These are phyloP conservation scores for Lentinula detonsa DNA, from an alignment of 768 basidiomycete genomes.

Conservation along the genomic window DNA sequence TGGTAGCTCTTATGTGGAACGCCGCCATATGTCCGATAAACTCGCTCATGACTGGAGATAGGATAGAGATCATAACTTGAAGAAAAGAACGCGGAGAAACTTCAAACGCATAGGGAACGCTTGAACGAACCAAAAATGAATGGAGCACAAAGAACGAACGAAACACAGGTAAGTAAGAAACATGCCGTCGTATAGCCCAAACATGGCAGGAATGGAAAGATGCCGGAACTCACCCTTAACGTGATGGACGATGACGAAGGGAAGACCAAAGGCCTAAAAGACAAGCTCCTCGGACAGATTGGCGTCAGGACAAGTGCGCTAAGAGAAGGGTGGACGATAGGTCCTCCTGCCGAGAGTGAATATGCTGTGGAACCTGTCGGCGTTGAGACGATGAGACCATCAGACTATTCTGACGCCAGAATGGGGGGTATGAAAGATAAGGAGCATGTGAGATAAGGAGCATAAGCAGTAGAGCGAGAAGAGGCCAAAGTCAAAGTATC, in stretches of 20 bases:
- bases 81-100: neutral
- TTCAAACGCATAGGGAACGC: neutral
- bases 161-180: neutral
- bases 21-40: neutral
- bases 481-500: neutral
- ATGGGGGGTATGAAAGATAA: neutral
- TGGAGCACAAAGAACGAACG: neutral
- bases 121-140: neutral
- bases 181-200: neutral
- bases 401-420: conserved; percentile 51
- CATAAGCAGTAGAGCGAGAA: too few species aligned
- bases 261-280: conserved; percentile 88
- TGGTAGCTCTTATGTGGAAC: too few species aligned
- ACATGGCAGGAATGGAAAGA: neutral
- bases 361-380: conserved; percentile 97
- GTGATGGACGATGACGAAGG: conserved; percentile 77
- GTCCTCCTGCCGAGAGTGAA: conserved; percentile 91
- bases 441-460: neutral
- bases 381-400: conserved; percentile 90
- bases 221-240: conserved; percentile 46
- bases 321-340: conserved; percentile 90
- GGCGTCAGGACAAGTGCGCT: conserved; percentile 89
- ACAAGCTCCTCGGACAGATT: conserved; percentile 91
- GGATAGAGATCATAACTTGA: neutral
- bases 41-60: neutral